phyloP scores from a whole-genome alignment of 1,284 basidiomycete species.

The Leccinum pachyderme region DNA sequence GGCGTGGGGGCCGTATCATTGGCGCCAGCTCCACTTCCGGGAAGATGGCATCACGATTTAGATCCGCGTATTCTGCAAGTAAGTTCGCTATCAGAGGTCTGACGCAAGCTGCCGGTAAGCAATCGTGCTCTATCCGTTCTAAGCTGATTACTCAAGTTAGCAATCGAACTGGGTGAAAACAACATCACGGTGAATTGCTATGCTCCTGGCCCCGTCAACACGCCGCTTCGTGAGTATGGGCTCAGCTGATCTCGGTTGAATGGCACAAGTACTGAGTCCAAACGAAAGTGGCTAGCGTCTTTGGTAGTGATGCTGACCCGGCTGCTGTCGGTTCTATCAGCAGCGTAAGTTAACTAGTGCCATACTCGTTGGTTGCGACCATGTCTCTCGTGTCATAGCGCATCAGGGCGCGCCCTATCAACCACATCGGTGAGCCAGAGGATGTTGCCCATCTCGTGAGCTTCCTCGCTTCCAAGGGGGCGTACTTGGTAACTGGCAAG shows the following conservation, averaged over 20 bases:
- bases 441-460: slow-evolving; percentile 20
- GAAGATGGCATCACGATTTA: slow-evolving; percentile 8
- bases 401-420: background rate
- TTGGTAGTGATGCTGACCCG: background rate
- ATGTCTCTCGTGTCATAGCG: background rate
- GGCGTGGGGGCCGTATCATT: slow-evolving; percentile 20
- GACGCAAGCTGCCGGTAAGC: slow-evolving; percentile 23
- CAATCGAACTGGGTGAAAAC: slow-evolving; percentile 28
- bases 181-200: slow-evolving; percentile 5
- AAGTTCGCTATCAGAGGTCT: slow-evolving; percentile 36
- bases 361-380: background rate
- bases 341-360: background rate
- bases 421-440: slow-evolving; percentile 14
- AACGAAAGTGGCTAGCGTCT: background rate
- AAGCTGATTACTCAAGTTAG: slow-evolving; percentile 5
- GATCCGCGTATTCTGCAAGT: slow-evolving; percentile 22
- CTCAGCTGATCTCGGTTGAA: background rate
- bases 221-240: slow-evolving; percentile 5
- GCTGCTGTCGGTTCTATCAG: background rate
- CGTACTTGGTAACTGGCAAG: slow-evolving; percentile 20
- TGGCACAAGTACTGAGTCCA: background rate
- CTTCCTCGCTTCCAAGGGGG: slow-evolving; percentile 19
- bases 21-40: slow-evolving; percentile 30
- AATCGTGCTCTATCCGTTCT: background rate
- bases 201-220: slow-evolving; percentile 10